These are phyloP conservation scores for Jamesozyma gamospora DNA, from an alignment of 805 yeast genomes.

Conservation along the genomic window DNA sequence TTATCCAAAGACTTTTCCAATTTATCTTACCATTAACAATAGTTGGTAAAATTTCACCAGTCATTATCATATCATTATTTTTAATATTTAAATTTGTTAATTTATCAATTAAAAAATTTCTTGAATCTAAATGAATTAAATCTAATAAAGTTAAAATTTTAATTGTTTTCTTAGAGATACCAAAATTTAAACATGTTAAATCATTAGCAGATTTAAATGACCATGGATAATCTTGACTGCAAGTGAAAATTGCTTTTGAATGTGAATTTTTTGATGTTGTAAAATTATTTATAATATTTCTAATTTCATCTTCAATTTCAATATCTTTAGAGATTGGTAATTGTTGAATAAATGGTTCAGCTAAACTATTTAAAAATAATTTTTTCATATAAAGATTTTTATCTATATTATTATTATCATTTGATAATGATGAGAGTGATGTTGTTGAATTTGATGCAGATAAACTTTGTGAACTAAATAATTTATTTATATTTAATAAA, in stretches of 20 bases:
- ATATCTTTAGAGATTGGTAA: slow-evolving; percentile 11
- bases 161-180: slow-evolving; percentile 55
- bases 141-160: slow-evolving; percentile 58
- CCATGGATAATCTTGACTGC: slow-evolving; percentile 69
- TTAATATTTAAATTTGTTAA: slow-evolving; percentile 27
- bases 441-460: slow-evolving; percentile 5
- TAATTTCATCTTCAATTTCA: slow-evolving; percentile 3
- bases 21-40: slow-evolving; percentile 22
- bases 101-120: slow-evolving; percentile 53
- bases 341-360: slow-evolving; percentile 24
- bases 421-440: not conserved
- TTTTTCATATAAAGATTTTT: slow-evolving; percentile 12
- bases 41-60: slow-evolving; percentile 78
- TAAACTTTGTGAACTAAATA: slow-evolving; percentile 8
- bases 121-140: slow-evolving; percentile 63
- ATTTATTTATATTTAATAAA: slow-evolving; percentile 20
- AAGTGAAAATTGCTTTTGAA: slow-evolving; percentile 79
- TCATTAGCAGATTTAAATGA: slow-evolving; percentile 74
- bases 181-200: slow-evolving; percentile 76
- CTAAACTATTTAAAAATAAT: slow-evolving; percentile 19
- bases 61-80: slow-evolving; percentile 43
- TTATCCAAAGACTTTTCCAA: slow-evolving; percentile 53
- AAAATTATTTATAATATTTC: slow-evolving; percentile 42
- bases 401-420: not conserved
- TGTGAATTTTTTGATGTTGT: slow-evolving; percentile 57